Conservation (phyloP, 1,284 basidiomycete genomes). For the Irpex sp. region DNA sequence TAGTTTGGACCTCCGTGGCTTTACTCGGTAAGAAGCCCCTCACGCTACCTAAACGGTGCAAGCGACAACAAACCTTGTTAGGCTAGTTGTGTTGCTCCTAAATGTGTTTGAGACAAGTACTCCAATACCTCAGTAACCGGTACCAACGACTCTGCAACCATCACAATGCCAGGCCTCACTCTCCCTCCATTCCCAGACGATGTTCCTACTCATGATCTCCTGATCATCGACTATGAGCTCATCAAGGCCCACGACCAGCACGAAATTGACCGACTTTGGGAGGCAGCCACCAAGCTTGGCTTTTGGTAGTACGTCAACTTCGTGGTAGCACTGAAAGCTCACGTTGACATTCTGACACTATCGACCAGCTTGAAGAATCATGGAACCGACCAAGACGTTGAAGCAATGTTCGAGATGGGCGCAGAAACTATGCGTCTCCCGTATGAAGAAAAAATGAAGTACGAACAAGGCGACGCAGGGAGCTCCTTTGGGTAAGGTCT, state of each 20-base stretch:
- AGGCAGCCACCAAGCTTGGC: conserved; percentile 7
- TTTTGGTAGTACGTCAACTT: conserved; percentile 8
- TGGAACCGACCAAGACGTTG: conserved; percentile 28
- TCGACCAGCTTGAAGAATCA: conserved; percentile 32
- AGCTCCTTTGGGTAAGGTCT: conserved; percentile 28
- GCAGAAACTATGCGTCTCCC: conserved; percentile 31
- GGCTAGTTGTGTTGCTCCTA: too few relatives aligned
- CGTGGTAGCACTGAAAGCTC: too few relatives aligned
- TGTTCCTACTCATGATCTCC: conserved; percentile 5
- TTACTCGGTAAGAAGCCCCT: too few relatives aligned
- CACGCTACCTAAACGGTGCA: too few relatives aligned
- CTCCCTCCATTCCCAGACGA: conserved; percentile 8
- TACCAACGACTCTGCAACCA: background rate
- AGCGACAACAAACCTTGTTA: too few relatives aligned
- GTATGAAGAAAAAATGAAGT: conserved; percentile 32
- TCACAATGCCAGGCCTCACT: background rate
- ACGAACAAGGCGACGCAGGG: conserved; percentile 34
- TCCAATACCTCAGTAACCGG: too few relatives aligned
- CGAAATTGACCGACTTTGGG: conserved; percentile 6
- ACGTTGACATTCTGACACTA: background rate
- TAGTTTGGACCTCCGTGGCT: too few relatives aligned
- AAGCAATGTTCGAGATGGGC: conserved; percentile 34
- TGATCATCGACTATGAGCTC: conserved; percentile 9
- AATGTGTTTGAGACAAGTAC: too few relatives aligned
- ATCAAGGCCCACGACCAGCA: background rate